Percentiles rank a stretch among this genome's conserved stretches.
Conservation (phyloP, 176 grass and related monocot species). For the Microstegium vimineum region DNA sequence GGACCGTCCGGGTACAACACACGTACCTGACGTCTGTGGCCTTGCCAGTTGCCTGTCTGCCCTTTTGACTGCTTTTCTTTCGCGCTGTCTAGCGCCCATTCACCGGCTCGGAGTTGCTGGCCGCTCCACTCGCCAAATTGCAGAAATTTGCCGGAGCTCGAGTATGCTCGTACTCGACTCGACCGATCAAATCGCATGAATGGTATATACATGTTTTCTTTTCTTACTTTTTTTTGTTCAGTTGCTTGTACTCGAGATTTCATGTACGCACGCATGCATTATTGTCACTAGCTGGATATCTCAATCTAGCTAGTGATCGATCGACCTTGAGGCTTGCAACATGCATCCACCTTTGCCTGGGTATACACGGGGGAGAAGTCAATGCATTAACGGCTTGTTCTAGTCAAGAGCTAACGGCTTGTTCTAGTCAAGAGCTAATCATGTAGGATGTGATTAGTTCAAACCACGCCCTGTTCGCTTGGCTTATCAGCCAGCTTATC, state of each 20-base stretch:
- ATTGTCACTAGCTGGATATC: slow-evolving; percentile 1
- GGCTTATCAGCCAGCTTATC: too few species aligned
- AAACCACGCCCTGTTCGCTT: too few species aligned
- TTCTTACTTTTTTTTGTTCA: too few species aligned
- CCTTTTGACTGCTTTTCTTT: slow-evolving; percentile 12
- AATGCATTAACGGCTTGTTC: background rate
- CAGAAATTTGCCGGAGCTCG: background rate
- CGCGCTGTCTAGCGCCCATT: slow-evolving; percentile 30
- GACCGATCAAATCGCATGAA: slow-evolving; percentile 5
- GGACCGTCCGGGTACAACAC: background rate
- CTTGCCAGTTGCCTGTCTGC: background rate
- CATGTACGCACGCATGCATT: background rate
- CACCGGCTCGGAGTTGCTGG: slow-evolving; percentile 22
- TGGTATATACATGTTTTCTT: background rate
- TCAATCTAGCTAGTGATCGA: background rate
- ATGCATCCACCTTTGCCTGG: slow-evolving; percentile 5
- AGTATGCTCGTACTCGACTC: background rate
- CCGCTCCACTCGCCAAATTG: slow-evolving; percentile 32
- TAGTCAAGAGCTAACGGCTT: slow-evolving; percentile 21
- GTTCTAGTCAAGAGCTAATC: slow-evolving; percentile 29
- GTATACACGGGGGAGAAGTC: background rate
- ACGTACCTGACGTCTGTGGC: background rate
- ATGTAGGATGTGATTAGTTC: slow-evolving; percentile 10
- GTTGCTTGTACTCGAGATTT: background rate
- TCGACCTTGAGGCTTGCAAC: background rate